A percentile compares a stretch with the other conserved stretches of the same genome.
Conservation (phyloP, 2,329 filamentous ascomycete species). For the Elsinoe fawcettii region DNA sequence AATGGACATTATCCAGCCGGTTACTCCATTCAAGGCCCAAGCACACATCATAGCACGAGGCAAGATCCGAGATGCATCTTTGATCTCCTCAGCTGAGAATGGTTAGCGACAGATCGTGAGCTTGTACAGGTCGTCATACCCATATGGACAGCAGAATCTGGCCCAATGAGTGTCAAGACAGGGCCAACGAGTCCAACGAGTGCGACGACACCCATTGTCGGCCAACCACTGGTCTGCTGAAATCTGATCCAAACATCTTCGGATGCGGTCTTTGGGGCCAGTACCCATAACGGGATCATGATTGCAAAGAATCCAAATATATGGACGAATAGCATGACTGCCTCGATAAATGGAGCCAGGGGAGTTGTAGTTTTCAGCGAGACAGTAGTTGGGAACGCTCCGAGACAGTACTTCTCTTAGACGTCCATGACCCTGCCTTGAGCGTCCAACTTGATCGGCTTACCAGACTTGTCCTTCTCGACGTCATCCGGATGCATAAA, state of each 20-base stretch:
- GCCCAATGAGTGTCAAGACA: too few relatives aligned
- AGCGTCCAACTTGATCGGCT: too few relatives aligned
- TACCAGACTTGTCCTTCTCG: too few relatives aligned
- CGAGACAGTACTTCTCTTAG: too few relatives aligned
- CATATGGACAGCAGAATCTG: background rate
- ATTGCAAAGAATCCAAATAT: conserved; percentile 28
- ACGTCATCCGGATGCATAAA: too few relatives aligned
- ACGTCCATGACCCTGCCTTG: too few relatives aligned
- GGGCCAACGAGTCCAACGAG: background rate
- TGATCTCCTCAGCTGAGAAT: conserved; percentile 22
- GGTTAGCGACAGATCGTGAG: too few relatives aligned
- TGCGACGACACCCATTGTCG: conserved; percentile 22
- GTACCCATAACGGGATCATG: conserved; percentile 27
- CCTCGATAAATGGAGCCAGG: conserved; percentile 45
- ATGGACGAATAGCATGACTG: conserved; percentile 24
- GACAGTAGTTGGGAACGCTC: conserved; percentile 75
- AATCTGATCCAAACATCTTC: conserved; percentile 24
- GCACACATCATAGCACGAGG: conserved; percentile 23
- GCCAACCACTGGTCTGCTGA: conserved; percentile 22
- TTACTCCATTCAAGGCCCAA: conserved; percentile 21
- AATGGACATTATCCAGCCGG: conserved; percentile 25
- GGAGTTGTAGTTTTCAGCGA: conserved; percentile 78
- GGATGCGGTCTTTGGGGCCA: conserved; percentile 22
- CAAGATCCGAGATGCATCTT: conserved; percentile 22
- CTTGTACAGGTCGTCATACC: too few relatives aligned